Evolutionary conservation across 495 filamentous ascomycete genomes (phyloP).

Genomic region (Cetradonia linearis): DNA sequence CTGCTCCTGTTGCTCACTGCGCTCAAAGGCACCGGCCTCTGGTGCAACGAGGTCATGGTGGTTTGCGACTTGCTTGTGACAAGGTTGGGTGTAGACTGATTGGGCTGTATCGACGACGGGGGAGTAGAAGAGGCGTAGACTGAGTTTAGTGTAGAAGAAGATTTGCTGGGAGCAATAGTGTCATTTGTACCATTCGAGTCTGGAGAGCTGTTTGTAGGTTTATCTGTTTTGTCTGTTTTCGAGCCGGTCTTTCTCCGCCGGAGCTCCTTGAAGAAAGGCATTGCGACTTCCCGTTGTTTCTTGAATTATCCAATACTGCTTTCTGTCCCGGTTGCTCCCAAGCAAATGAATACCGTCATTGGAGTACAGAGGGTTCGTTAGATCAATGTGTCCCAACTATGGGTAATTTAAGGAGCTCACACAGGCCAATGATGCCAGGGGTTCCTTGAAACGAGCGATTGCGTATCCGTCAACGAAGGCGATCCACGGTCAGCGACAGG

Average conservation of each 20-base stretch:
- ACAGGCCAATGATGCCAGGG: neutral
- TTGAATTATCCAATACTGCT: neutral
- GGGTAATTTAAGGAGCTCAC: neutral
- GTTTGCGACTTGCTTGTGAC: slow-evolving; percentile 41
- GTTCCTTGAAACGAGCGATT: slow-evolving; percentile 8
- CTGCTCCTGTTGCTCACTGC: slow-evolving; percentile 42
- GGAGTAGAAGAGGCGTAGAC: slow-evolving; percentile 47
- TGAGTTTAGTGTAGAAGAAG: slow-evolving; percentile 55
- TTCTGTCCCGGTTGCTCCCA: neutral
- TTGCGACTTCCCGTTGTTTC: slow-evolving; percentile 16
- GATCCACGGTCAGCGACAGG: slow-evolving; percentile 12
- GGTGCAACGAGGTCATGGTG: slow-evolving; percentile 35
- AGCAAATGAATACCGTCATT: slow-evolving; percentile 7
- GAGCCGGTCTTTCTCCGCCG: slow-evolving; percentile 52
- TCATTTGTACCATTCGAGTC: slow-evolving; percentile 42
- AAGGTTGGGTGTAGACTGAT: slow-evolving; percentile 41
- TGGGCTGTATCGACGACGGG: slow-evolving; percentile 48
- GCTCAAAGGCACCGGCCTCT: slow-evolving; percentile 34
- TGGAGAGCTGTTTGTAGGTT: slow-evolving; percentile 41
- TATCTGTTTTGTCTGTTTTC: slow-evolving; percentile 43
- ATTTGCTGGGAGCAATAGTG: slow-evolving; percentile 44
- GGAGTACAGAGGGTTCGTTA: neutral
- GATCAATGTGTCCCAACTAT: neutral
- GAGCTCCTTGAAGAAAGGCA: slow-evolving; percentile 68
- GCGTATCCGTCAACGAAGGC: neutral